phyloP scores from a whole-genome alignment of 108 stramenopile species.

The Parietichytrium sp. region DNA sequence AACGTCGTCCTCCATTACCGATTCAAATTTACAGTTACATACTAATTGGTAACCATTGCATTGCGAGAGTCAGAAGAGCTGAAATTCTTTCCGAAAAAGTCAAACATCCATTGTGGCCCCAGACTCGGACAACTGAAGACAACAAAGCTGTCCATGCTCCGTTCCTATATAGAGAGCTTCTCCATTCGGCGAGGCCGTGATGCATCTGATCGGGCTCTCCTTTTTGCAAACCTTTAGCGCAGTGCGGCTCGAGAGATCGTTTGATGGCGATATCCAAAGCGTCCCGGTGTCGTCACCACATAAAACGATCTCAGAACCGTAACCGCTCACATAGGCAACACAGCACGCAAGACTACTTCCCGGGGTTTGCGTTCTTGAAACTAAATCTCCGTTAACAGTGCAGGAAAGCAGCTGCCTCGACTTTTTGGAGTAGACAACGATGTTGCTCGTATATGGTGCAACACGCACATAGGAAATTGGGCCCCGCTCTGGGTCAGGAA shows the following conservation, averaged over 20 bases:
- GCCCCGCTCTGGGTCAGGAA: neutral
- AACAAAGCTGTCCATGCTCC: slow-evolving; percentile 10
- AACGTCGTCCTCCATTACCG: too few relatives aligned
- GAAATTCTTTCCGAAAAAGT: too few relatives aligned
- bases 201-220: neutral
- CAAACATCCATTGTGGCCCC: too few relatives aligned
- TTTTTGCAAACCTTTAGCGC: neutral
- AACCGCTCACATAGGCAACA: neutral
- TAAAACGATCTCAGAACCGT: neutral
- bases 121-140: too few relatives aligned
- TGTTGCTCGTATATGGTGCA: neutral
- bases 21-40: too few relatives aligned
- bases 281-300: neutral
- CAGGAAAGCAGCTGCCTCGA: neutral
- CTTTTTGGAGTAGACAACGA: neutral
- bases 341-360: neutral
- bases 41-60: too few relatives aligned
- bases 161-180: neutral
- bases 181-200: neutral
- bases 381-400: neutral
- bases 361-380: neutral
- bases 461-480: neutral
- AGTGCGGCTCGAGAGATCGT: slow-evolving; percentile 5
- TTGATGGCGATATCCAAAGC: neutral
- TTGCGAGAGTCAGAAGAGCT: too few relatives aligned